phyloP scores from a whole-genome alignment of 805 yeast species.

The Teunomyces lycoperdinae region DNA sequence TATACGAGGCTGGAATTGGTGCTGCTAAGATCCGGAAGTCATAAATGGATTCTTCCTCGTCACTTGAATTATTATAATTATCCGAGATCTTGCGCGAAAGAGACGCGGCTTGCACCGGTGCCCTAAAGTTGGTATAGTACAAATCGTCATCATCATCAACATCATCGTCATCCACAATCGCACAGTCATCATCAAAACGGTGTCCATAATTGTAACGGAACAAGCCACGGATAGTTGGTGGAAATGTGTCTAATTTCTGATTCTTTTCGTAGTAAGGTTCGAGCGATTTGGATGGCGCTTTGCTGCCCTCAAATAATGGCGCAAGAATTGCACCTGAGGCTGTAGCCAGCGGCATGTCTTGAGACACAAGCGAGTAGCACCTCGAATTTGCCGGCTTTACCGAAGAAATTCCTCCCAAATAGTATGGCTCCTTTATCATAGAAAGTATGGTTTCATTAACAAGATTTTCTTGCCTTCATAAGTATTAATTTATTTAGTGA shows the following conservation, averaged over 20 bases:
- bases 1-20: neutral
- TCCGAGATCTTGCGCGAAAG: slow-evolving; percentile 12
- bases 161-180: slow-evolving; percentile 12
- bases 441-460: neutral
- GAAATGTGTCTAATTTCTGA: slow-evolving; percentile 1
- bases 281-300: slow-evolving; percentile 8
- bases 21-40: neutral
- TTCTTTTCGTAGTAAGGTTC: slow-evolving; percentile 16
- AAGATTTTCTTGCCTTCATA: neutral
- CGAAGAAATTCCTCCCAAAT: slow-evolving; percentile 3
- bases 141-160: neutral
- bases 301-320: slow-evolving; percentile 2
- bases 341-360: slow-evolving; percentile 4
- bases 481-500: neutral
- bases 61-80: slow-evolving; percentile 7
- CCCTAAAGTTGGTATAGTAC: neutral
- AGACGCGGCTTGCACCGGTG: neutral
- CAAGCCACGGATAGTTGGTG: slow-evolving; percentile 5
- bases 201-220: slow-evolving; percentile 1
- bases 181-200: slow-evolving; percentile 7
- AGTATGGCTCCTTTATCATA: slow-evolving; percentile 15
- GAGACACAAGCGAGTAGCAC: slow-evolving; percentile 8
- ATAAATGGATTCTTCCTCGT: slow-evolving; percentile 4
- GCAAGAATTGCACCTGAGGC: neutral
- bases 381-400: slow-evolving; percentile 11